A percentile compares a stretch with the other conserved stretches of the same genome.
These are phyloP conservation scores for Pseudocercospora eumusae DNA, from an alignment of 2,329 filamentous ascomycete species.

Conservation along the genomic window DNA sequence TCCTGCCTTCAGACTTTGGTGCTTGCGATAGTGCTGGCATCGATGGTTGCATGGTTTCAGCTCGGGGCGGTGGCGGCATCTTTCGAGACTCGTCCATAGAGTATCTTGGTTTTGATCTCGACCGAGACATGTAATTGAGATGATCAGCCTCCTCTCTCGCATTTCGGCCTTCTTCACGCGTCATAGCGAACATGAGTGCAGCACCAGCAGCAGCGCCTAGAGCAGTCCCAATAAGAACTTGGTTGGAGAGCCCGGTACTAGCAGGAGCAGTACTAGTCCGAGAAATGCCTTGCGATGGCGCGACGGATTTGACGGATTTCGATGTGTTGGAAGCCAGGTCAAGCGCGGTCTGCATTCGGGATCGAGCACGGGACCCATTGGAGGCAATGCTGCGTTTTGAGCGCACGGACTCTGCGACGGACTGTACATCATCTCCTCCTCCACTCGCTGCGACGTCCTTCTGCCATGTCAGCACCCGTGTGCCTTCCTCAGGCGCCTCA, in stretches of 20 bases:
- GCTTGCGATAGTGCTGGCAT: slow-evolving; percentile 38
- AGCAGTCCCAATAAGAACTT: slow-evolving; percentile 64
- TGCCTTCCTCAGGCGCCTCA: slow-evolving; percentile 42
- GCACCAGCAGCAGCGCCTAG: slow-evolving; percentile 78
- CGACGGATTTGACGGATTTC: slow-evolving; percentile 26
- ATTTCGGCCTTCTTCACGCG: slow-evolving; percentile 59
- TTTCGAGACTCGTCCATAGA: slow-evolving; percentile 20
- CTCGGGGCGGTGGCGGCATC: slow-evolving; percentile 19
- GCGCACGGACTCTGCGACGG: slow-evolving; percentile 22
- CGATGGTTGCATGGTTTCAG: slow-evolving; percentile 16
- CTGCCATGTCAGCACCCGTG: slow-evolving; percentile 51
- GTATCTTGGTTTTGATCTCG: slow-evolving; percentile 22
- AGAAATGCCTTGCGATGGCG: slow-evolving; percentile 24
- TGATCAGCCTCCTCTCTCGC: slow-evolving; percentile 46
- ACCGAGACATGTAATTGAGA: slow-evolving; percentile 28
- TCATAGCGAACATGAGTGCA: slow-evolving; percentile 73
- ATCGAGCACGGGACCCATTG: slow-evolving; percentile 28
- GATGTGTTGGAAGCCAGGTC: slow-evolving; percentile 33
- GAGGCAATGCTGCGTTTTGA: slow-evolving; percentile 23
- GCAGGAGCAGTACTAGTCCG: slow-evolving; percentile 27
- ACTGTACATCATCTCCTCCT: slow-evolving; percentile 30
- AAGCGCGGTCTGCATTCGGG: slow-evolving; percentile 31
- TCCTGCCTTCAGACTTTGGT: slow-evolving; percentile 21
- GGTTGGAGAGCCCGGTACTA: slow-evolving; percentile 26
- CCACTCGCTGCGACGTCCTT: slow-evolving; percentile 41